Evolutionary conservation across 345 rosid species (phyloP).

Genomic region (Dimocarpus longan): DNA sequence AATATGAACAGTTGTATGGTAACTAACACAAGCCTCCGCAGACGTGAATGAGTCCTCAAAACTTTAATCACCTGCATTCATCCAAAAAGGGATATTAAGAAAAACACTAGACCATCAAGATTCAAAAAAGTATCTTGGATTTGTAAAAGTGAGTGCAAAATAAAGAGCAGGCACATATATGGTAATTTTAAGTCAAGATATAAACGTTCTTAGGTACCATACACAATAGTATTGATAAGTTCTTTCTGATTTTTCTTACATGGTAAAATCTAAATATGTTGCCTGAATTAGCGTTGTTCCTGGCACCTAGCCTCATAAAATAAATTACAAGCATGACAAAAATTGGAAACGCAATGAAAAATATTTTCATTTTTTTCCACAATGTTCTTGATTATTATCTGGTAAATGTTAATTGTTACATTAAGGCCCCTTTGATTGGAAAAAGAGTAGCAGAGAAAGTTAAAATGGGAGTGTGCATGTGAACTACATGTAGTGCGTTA

Average conservation of each 20-base stretch:
- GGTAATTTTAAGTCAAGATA: too few relatives aligned
- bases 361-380: background rate
- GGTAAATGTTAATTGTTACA: background rate
- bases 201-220: background rate
- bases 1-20: slow-evolving; percentile 16
- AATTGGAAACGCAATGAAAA: background rate
- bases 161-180: background rate
- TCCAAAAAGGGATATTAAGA: slow-evolving; percentile 5
- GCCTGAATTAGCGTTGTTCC: background rate
- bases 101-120: background rate
- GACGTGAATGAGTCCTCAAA: slow-evolving; percentile 69
- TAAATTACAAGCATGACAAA: background rate
- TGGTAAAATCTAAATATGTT: background rate
- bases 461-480: background rate
- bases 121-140: too few relatives aligned
- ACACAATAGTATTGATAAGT: background rate
- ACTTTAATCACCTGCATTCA: slow-evolving; percentile 72
- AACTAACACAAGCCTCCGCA: slow-evolving; percentile 85
- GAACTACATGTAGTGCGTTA: slow-evolving; percentile 4
- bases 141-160: background rate
- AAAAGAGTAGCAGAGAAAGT: background rate
- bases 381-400: background rate
- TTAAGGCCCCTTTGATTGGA: background rate
- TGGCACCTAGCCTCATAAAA: background rate
- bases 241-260: background rate